Base-by-base conservation (phyloP, 192 early-diverging fungal genomes). In the Chytriomyces sp. region DNA sequence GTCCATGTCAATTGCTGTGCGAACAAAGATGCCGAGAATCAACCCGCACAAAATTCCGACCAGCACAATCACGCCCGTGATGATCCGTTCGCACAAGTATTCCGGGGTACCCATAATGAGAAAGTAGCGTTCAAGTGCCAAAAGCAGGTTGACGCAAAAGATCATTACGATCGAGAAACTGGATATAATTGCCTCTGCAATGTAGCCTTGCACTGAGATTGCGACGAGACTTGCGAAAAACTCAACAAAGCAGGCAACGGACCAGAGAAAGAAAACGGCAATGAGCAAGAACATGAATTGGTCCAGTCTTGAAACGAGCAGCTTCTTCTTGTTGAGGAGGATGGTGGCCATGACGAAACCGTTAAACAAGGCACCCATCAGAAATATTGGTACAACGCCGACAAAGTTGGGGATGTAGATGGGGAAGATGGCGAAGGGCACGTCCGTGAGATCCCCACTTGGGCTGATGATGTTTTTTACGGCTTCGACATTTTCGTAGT, bases 301-400 rank as follows among this genome's bases (percentile, higher is more conserved):
- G 45, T 67, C 66, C 11, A 67, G 45, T 9, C 66, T 26, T 7
- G 66, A n/a, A 67, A 67, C 45, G 45, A 67, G 66, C 35, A 67
- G 66, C 18, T 11, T 67, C 18, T 11, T 18, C 35, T 46, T 28
- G 10, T 67, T 67, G 28, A 26, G 45, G 13, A 67, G 35, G 35
- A 67, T 46, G 44, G 66, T 67, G 66, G 45, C 8, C 13, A 47
- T 45, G 13, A 67, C 26, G 66, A 67, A 11, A 1, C 13, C 66
- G 24, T 67, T 67, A 45, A 67, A 11, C 44, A 67, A 18, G 66
- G 46, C 18, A 11, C 66, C 66, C 13, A 67, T 11, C 13, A 13
- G 16, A 67, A 67, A 67, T 1, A 46, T 8, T 16, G 35, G 35
- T 11, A 67, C 10, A 26, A 67, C 66, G 0, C 44, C 13, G 8